These are phyloP conservation scores for Paraurostyla sp. DNA, from an alignment of 73 alveolate species.

Conservation along the genomic window DNA sequence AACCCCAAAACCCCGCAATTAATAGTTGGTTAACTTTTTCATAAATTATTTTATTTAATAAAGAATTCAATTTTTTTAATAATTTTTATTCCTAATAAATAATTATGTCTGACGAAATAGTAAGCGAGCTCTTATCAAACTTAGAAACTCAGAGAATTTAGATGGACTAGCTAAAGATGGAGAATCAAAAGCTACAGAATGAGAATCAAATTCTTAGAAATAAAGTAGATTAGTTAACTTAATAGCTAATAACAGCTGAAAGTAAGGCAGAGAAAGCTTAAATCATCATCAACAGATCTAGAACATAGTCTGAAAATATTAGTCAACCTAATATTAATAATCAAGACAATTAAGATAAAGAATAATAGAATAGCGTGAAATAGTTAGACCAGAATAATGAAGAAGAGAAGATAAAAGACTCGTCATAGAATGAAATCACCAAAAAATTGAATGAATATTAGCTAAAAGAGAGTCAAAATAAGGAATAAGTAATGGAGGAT, in stretches of 20 bases:
- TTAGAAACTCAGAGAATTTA: slow-evolving; percentile 38
- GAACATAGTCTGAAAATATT: neutral
- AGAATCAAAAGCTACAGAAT: slow-evolving; percentile 33
- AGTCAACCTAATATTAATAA: neutral
- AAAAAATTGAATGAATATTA: too few species aligned
- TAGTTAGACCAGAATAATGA: too few species aligned
- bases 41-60: too few species aligned
- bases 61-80: too few species aligned
- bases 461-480: slow-evolving; percentile 7
- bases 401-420: too few species aligned
- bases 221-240: neutral
- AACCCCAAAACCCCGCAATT: too few species aligned
- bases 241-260: neutral
- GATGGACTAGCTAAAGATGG: slow-evolving; percentile 35
- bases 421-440: too few species aligned
- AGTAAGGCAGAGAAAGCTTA: neutral
- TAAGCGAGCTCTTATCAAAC: slow-evolving; percentile 13
- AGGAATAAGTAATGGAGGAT: neutral
- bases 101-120: slow-evolving; percentile 59
- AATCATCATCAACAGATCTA: neutral
- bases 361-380: too few species aligned
- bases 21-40: too few species aligned
- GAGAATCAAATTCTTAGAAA: neutral
- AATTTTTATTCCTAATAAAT: neutral
- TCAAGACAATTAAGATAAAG: too few species aligned